phyloP scores from a whole-genome alignment of 495 filamentous ascomycete species.

The Neurospora sp. region DNA sequence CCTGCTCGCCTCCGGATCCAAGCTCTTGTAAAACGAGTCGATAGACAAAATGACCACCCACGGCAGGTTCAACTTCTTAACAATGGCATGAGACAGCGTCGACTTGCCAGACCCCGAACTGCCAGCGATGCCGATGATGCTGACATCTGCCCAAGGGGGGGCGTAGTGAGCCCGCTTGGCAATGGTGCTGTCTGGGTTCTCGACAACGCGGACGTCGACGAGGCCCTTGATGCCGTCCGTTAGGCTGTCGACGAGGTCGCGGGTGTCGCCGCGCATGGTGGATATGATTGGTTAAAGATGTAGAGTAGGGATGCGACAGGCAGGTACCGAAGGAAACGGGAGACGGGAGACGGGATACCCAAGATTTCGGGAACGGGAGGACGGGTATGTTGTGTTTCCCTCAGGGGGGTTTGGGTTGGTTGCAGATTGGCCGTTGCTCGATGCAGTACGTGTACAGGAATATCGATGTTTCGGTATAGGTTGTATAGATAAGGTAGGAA shows the following conservation, averaged over 20 bases:
- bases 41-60: conserved; percentile 98
- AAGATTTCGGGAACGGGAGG: neutral
- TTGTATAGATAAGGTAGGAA: neutral
- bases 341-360: neutral
- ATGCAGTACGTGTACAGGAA: neutral
- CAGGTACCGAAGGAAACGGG: neutral
- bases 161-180: conserved; percentile 59
- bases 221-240: conserved; percentile 1
- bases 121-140: conserved; percentile 92
- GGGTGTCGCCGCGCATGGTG: neutral
- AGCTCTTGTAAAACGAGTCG: conserved; percentile 92
- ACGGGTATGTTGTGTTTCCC: neutral
- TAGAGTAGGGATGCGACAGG: neutral
- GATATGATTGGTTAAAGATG: neutral
- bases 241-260: neutral
- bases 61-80: conserved; percentile 77
- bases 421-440: neutral
- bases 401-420: neutral
- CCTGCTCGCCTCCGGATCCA: conserved; percentile 60
- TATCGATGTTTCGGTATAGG: neutral
- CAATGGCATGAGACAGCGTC: conserved; percentile 86
- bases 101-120: conserved; percentile 96
- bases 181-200: conserved; percentile 23
- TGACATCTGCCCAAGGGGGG: conserved; percentile 88
- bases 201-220: conserved; percentile 3